These are phyloP conservation scores for Phanerochaete carnosa DNA, from an alignment of 768 basidiomycete species.

Conservation along the genomic window DNA sequence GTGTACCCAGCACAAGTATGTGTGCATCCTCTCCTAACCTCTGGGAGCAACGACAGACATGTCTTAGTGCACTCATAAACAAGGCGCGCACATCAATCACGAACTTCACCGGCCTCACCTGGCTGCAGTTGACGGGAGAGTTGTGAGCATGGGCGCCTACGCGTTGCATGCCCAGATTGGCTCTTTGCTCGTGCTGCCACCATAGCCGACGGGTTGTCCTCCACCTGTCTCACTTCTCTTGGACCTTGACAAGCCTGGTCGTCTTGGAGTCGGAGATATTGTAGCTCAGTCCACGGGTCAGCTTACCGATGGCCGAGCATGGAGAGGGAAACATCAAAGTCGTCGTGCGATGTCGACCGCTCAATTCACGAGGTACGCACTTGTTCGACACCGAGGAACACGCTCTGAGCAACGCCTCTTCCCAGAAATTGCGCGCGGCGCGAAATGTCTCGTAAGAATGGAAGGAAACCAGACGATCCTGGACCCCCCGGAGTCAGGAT, in stretches of 20 bases:
- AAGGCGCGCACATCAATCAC: no score
- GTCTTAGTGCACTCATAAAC: no score
- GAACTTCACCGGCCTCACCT: no score
- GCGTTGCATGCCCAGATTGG: conserved; percentile 9
- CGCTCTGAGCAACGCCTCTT: background rate
- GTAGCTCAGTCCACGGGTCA: background rate
- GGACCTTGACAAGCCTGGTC: background rate
- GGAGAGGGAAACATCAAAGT: conserved; percentile 91
- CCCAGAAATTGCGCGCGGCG: conserved; percentile 88
- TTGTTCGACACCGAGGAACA: background rate
- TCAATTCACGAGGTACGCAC: conserved; percentile 86
- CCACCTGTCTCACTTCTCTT: background rate
- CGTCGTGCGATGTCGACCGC: conserved; percentile 92
- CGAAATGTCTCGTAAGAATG: conserved; percentile 94
- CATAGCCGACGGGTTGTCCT: conserved; percentile 4
- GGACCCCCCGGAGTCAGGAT: conserved; percentile 82
- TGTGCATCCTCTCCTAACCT: no score
- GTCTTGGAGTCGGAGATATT: background rate
- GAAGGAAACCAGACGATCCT: conserved; percentile 89
- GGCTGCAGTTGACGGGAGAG: background rate
- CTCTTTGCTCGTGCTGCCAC: conserved; percentile 6
- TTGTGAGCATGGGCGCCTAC: conserved; percentile 1
- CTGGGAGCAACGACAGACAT: no score
- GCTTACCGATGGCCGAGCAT: conserved; percentile 57
- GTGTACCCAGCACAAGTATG: no score